Evolutionary conservation across 73 alveolate species (phyloP).

Genomic region (Tetrahymena thermophila): DNA sequence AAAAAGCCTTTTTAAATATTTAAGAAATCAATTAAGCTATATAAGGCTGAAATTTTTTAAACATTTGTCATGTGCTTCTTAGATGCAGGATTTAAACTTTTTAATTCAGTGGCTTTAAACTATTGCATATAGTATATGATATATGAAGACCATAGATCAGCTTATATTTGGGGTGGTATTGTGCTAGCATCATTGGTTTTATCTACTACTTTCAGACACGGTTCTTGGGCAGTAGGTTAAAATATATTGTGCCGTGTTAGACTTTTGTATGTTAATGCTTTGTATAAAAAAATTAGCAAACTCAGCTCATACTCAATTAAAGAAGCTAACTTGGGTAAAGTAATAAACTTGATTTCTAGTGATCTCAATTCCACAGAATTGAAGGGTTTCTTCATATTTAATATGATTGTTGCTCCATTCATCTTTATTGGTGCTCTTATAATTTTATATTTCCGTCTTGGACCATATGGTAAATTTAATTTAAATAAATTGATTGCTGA

Average conservation of each 20-base stretch:
- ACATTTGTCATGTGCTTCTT: neutral
- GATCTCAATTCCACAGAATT: slow-evolving; percentile 16
- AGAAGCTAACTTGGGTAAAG: slow-evolving; percentile 20
- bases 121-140: neutral
- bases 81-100: neutral
- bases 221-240: neutral
- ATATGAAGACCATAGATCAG: neutral
- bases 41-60: neutral
- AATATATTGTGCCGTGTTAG: neutral
- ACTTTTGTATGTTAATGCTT: neutral
- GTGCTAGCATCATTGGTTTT: neutral
- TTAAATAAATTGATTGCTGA: too few relatives aligned
- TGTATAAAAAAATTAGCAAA: slow-evolving; percentile 1
- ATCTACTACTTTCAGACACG: neutral
- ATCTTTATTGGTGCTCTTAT: neutral
- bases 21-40: neutral
- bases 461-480: neutral
- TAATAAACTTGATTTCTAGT: slow-evolving; percentile 16
- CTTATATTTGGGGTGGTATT: neutral
- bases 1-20: neutral
- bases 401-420: slow-evolving; percentile 6
- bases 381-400: neutral
- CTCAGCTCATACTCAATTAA: slow-evolving; percentile 7
- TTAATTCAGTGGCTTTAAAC: neutral
- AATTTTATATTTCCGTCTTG: slow-evolving; percentile 6